Evolutionary conservation across 139 green algal species (phyloP).

Genomic region (Picochlorum costavermella): DNA sequence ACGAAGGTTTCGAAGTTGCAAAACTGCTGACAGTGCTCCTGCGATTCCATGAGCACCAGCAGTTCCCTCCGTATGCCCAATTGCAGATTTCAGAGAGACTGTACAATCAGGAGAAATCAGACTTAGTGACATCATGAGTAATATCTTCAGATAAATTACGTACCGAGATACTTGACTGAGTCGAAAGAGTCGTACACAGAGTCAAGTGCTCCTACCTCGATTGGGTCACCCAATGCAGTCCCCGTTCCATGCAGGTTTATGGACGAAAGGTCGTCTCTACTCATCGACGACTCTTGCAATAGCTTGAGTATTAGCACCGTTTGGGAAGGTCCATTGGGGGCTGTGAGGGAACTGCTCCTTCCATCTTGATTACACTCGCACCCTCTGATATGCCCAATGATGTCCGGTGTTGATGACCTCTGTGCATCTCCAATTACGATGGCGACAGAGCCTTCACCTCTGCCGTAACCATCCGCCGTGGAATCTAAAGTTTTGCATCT

Average conservation of each 20-base stretch:
- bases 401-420: background rate
- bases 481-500: constrained; percentile 50
- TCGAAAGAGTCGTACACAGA: background rate
- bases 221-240: constrained; percentile 52
- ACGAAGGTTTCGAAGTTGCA: constrained; percentile 12
- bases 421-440: background rate
- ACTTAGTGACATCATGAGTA: background rate
- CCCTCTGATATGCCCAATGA: background rate
- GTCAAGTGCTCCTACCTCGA: constrained; percentile 42
- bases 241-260: constrained; percentile 57
- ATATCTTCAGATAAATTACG: background rate
- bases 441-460: constrained; percentile 34
- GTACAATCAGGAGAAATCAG: constrained; percentile 20
- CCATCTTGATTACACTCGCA: constrained; percentile 48
- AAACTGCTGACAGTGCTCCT: constrained; percentile 19
- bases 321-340: constrained; percentile 50
- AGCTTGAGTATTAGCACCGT: constrained; percentile 25
- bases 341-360: constrained; percentile 40
- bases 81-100: constrained; percentile 53
- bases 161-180: too few species aligned
- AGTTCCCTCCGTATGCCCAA: constrained; percentile 65
- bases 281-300: constrained; percentile 12
- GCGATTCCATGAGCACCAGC: constrained; percentile 55
- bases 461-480: constrained; percentile 42
- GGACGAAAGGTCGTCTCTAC: constrained; percentile 6